These are phyloP conservation scores for Aureobasidium sp. DNA, from an alignment of 2,329 filamentous ascomycete genomes.

Conservation along the genomic window DNA sequence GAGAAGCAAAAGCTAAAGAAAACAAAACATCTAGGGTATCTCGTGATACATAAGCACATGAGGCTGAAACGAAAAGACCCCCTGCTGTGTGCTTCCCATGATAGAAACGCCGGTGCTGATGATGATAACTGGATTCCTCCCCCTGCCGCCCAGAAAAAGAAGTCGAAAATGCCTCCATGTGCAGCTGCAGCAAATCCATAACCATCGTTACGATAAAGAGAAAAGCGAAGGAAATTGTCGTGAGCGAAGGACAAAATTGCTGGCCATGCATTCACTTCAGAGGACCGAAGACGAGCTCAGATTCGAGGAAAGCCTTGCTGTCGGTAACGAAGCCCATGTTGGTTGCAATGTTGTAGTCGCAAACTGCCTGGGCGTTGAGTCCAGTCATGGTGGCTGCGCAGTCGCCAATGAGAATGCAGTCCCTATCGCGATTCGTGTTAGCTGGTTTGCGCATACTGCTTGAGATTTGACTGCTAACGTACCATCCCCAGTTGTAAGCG, in stretches of 20 bases:
- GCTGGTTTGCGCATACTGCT: background rate
- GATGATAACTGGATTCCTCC: background rate
- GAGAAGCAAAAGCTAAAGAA: background rate
- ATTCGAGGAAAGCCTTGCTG: constrained; percentile 26
- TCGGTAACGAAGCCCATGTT: constrained; percentile 36
- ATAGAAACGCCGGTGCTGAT: background rate
- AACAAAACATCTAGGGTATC: constrained; percentile 6
- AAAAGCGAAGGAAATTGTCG: background rate
- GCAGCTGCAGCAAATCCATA: background rate
- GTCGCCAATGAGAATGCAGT: constrained; percentile 32
- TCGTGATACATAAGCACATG: constrained; percentile 8
- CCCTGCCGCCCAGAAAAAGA: background rate
- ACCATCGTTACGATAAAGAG: background rate
- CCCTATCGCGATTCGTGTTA: constrained; percentile 12
- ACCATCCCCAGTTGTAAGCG: constrained; percentile 33
- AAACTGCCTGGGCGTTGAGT: constrained; percentile 29
- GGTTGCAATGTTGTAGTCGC: constrained; percentile 33
- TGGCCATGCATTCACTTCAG: constrained; percentile 1
- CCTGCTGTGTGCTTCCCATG: background rate
- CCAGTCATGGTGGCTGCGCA: constrained; percentile 35
- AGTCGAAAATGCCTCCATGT: background rate
- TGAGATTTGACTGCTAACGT: background rate
- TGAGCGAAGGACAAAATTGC: background rate
- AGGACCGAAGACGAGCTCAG: constrained; percentile 14
- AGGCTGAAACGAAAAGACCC: background rate